Evolutionary conservation across 306 rosid genomes (phyloP).

Genomic region (Medicago arabica): DNA sequence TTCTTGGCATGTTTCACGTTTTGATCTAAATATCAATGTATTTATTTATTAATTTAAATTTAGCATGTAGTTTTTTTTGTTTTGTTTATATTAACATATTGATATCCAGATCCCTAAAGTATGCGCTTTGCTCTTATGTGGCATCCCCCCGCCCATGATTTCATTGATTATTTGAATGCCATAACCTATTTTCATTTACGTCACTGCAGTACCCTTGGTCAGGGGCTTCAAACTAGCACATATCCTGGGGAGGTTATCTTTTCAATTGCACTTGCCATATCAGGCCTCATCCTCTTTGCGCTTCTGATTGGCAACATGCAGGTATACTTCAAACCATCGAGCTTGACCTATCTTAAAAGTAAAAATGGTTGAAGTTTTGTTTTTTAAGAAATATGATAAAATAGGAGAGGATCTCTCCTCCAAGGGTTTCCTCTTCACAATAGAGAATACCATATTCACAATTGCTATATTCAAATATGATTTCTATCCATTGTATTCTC

Average conservation of each 20-base stretch:
- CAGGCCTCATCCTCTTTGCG: slow-evolving; percentile 94
- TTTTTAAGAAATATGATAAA: too few species aligned
- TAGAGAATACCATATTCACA: too few species aligned
- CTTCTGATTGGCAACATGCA: slow-evolving; percentile 99
- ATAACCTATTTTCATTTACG: slow-evolving; percentile 30
- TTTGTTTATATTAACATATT: neutral
- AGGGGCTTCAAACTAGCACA: slow-evolving; percentile 95
- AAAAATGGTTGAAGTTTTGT: slow-evolving; percentile 28
- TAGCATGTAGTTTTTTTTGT: neutral
- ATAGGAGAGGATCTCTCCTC: too few species aligned
- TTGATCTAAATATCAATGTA: neutral
- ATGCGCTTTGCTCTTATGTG: slow-evolving; percentile 10
- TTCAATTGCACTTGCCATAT: slow-evolving; percentile 87
- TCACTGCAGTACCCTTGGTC: slow-evolving; percentile 90
- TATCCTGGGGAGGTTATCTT: slow-evolving; percentile 92
- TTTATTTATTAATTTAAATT: too few species aligned
- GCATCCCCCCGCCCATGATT: neutral
- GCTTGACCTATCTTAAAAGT: slow-evolving; percentile 13
- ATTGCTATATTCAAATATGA: too few species aligned
- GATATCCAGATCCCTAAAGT: neutral
- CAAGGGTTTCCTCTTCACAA: too few species aligned
- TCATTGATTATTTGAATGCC: slow-evolving; percentile 7
- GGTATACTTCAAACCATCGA: slow-evolving; percentile 57
- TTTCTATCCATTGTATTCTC: too few species aligned
- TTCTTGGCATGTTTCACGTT: slow-evolving; percentile 15